Evolutionary conservation across 177 flowering plant genomes (phyloP).

Genomic region (Vitis hybrid): DNA sequence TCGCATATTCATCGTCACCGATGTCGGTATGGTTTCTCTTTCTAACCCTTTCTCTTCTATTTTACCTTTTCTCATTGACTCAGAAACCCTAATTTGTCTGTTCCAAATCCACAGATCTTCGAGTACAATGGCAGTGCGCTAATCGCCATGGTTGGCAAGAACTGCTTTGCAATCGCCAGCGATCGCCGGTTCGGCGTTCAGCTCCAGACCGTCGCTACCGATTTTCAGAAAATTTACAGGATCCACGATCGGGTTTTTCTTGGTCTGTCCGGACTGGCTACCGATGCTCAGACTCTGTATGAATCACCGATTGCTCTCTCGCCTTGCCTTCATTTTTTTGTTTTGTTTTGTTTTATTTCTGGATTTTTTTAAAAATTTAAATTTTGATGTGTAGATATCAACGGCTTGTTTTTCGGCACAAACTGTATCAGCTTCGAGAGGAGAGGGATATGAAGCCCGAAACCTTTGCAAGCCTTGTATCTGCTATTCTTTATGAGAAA

Average conservation of each 20-base stretch:
- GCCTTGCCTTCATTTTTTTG: background rate
- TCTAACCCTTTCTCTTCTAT: background rate
- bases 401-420: constrained; percentile 82
- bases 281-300: constrained; percentile 92
- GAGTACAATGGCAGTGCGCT: constrained; percentile 99
- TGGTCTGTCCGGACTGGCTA: constrained; percentile 84
- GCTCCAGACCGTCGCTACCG: constrained; percentile 92
- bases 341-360: background rate
- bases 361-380: background rate
- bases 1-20: constrained; percentile 5
- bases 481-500: constrained; percentile 90
- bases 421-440: constrained; percentile 83
- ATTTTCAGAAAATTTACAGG: constrained; percentile 69
- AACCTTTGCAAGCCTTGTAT: constrained; percentile 90
- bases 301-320: background rate
- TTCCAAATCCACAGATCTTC: constrained; percentile 51
- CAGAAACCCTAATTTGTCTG: constrained; percentile 5
- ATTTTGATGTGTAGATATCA: constrained; percentile 56
- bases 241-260: constrained; percentile 75
- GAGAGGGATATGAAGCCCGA: constrained; percentile 98
- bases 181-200: constrained; percentile 94
- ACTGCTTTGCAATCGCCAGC: constrained; percentile 93
- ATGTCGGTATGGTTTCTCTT: constrained; percentile 29
- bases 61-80: background rate
- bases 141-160: constrained; percentile 97